phyloP scores from a whole-genome alignment of 2,329 filamentous ascomycete genomes.

The Pseudogymnoascus sp. region DNA sequence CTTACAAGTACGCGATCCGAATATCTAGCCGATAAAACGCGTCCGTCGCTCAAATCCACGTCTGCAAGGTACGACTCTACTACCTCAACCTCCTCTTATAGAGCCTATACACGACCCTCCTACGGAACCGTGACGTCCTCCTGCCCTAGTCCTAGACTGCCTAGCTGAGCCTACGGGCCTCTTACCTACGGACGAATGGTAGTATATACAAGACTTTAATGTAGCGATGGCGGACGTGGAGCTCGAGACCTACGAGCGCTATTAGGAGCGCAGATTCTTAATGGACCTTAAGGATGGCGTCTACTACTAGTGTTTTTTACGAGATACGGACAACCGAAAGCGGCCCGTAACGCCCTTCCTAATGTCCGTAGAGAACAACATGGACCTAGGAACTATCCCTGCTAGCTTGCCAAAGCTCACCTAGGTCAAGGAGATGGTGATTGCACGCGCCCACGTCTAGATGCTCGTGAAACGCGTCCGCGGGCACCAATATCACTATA shows the following conservation, averaged over 20 bases:
- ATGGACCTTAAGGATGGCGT: neutral
- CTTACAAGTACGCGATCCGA: too few relatives aligned
- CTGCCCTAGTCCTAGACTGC: too few relatives aligned
- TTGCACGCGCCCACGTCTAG: constrained; percentile 9
- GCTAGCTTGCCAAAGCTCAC: constrained; percentile 7
- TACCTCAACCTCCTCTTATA: too few relatives aligned
- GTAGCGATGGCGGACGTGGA: constrained; percentile 9
- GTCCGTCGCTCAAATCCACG: too few relatives aligned
- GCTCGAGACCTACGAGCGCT: neutral
- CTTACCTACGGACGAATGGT: too few relatives aligned
- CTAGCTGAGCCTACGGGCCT: too few relatives aligned
- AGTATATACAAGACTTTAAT: too few relatives aligned
- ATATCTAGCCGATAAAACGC: too few relatives aligned
- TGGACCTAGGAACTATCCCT: constrained; percentile 8
- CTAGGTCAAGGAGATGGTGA: constrained; percentile 12
- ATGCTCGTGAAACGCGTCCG: constrained; percentile 8
- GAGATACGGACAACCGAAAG: neutral
- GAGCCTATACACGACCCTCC: too few relatives aligned
- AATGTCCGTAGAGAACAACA: constrained; percentile 10
- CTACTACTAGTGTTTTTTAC: neutral
- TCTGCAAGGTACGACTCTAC: too few relatives aligned
- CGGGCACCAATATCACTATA: constrained; percentile 1
- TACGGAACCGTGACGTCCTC: too few relatives aligned
- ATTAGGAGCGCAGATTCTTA: constrained; percentile 1
- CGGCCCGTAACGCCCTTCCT: constrained; percentile 2